A percentile compares a stretch with the other conserved stretches of the same genome.
These are phyloP conservation scores for Endogone sp. DNA, from an alignment of 192 early-diverging fungal species.

Conservation along the genomic window DNA sequence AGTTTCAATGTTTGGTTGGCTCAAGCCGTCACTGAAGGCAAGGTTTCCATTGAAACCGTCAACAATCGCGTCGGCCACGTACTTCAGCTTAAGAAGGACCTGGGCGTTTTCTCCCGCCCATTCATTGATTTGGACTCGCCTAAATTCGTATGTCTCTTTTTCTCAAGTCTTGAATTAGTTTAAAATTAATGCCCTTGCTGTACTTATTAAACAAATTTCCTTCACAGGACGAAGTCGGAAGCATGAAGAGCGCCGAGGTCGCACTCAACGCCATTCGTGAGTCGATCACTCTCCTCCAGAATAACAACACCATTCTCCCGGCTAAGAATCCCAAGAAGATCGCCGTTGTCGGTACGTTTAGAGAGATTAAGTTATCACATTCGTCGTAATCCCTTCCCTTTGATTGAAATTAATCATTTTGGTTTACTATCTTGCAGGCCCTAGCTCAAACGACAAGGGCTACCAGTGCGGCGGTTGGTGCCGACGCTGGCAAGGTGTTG, in stretches of 20 bases:
- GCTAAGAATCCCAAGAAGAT: conserved; percentile 10
- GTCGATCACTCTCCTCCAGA: conserved; percentile 50
- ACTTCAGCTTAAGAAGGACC: conserved; percentile 56
- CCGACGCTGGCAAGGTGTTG: conserved; percentile 51
- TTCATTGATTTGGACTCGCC: conserved; percentile 34
- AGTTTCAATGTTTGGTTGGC: conserved; percentile 24
- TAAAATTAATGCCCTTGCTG: too few relatives aligned
- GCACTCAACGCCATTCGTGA: conserved; percentile 42
- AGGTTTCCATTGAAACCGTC: conserved; percentile 24
- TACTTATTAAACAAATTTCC: too few relatives aligned
- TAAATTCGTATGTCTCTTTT: conserved; percentile 46
- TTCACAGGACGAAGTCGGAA: conserved; percentile 35
- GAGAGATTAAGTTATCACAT: too few relatives aligned
- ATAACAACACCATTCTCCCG: conserved; percentile 36
- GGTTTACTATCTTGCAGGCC: conserved; percentile 49
- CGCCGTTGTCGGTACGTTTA: background rate
- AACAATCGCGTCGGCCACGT: conserved; percentile 45
- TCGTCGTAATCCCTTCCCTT: too few relatives aligned
- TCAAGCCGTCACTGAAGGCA: conserved; percentile 24
- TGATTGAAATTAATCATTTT: too few relatives aligned
- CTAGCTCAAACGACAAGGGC: conserved; percentile 45
- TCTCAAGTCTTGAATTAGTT: too few relatives aligned
- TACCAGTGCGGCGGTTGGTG: conserved; percentile 53
- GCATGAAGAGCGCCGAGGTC: conserved; percentile 37
- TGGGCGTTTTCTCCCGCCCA: conserved; percentile 36